Percentiles rank a stretch among this genome's conserved stretches.
Evolutionary conservation across 192 early-diverging fungal species (phyloP).

Genomic region (Coemansia sp.): DNA sequence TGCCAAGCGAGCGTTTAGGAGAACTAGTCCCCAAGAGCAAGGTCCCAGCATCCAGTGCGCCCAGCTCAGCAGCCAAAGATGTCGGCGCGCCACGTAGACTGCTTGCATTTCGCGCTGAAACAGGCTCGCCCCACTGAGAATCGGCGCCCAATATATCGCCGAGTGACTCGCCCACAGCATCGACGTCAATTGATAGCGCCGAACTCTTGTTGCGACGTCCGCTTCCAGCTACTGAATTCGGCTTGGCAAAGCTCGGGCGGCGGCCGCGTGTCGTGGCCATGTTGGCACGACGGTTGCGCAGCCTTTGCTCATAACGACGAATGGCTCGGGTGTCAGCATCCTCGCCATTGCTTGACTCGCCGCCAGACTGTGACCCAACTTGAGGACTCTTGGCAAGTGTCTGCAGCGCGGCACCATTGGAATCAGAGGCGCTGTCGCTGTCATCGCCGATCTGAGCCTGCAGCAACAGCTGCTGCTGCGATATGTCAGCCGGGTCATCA

Average conservation of each 20-base stretch:
- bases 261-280: conserved; percentile 26
- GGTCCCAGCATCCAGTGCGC: conserved; percentile 4
- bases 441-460: not conserved
- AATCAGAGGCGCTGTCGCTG: not conserved
- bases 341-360: conserved; percentile 10
- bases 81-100: conserved; percentile 19
- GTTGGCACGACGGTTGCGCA: conserved; percentile 25
- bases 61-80: conserved; percentile 39
- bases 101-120: conserved; percentile 25
- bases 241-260: not conserved
- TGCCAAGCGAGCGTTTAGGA: conserved; percentile 16
- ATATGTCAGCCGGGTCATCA: not conserved
- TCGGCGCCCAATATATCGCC: conserved; percentile 46
- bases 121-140: conserved; percentile 40
- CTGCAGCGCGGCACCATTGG: not conserved
- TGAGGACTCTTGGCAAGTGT: not conserved
- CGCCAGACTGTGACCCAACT: not conserved
- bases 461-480: not conserved
- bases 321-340: conserved; percentile 44
- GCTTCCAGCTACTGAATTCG: not conserved
- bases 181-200: conserved; percentile 28
- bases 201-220: conserved; percentile 13
- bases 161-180: conserved; percentile 34
- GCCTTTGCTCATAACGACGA: conserved; percentile 36
- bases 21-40: conserved; percentile 16